Base-by-base conservation (phyloP, 495 filamentous ascomycete genomes). In the Hamigera avellanea region DNA sequence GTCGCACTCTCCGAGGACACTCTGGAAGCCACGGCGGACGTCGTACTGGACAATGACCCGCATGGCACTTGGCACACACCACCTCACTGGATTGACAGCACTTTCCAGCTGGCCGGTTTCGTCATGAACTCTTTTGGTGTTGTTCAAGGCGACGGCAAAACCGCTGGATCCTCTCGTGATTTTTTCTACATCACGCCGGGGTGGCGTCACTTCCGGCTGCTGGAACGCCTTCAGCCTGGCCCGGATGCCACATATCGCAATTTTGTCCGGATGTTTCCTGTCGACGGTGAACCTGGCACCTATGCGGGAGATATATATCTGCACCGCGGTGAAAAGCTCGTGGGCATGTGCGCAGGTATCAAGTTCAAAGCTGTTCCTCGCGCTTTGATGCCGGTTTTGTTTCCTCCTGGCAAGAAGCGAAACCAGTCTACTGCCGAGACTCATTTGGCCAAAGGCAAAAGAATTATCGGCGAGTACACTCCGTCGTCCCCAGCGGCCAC, bases 1-100 rank as follows among this genome's bases (percentile, higher is more conserved):
- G 25, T 26, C 25, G 25, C 12, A 12, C 25, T 26, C 7, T n/a
- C n/a, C n/a, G n/a, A n/a, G n/a, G 25, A 26, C 25, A 12, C 7
- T 7, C 7, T 26, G 25, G 25, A 26, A 12, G 25, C 25, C 25
- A 26, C 7, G 7, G 25, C 25, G 25, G 7, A 12, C 7, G 25
- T 26, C 7, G 12, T 12, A 7, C 25, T 26, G 7, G 7, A 7
- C 7, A 7, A 7, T 26, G 7, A 26, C 30, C 6, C 16, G 17
- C 36, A 40, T 15, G 61, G 53, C 12, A 46, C 31, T 0, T 67
- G 52, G 47, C 49, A 44, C 17, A 42, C 45, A 8, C 48, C 56
- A 2, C 66, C 66, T 0, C 50, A 66, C 35, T 64, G 45, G 33
- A 66, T 69, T 32, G 67, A 71, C 33, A 59, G 53, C 14, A 39